Evolutionary conservation across 2,329 filamentous ascomycete genomes (phyloP), one percentile per base, ranked within the genome.

Genomic region (Nothopassalora personata): DNA sequence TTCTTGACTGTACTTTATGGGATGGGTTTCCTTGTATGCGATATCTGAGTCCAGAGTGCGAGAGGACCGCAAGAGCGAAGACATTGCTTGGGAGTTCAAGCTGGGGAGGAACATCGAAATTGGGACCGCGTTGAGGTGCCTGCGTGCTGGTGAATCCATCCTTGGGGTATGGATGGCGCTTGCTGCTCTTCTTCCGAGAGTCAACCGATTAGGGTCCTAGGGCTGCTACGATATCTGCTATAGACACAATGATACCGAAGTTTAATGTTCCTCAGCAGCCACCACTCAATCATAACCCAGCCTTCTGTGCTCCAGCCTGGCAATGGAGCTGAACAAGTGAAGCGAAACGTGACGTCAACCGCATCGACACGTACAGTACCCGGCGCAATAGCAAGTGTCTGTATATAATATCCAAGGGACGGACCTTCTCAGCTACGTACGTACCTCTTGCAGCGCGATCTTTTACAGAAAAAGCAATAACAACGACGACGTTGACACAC

Each of bases 31-130:
- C 33, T 33, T 51, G 49, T 51, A 51, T 28, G 49, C 49, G 27
- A 51, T 51, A 51, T 19, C 1, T 11, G 15, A 30, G 11, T 6
- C 9, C 11, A 33, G n/a, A 10, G 27, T 34, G 15, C 30, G 49
- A 30, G 11, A 3, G 18, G 28, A 31, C 27, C 4, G 13, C 19
- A 30, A 10, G 5, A 49, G 28, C 28, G 46, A 19, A 5, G 28
- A 28, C 49, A 51, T 51, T 51, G 49, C 27, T 34, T 34, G 49
- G 49, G 49, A 51, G 49, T 51, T 51, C 30, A 43, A 31, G 49
- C 49, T 51, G 28, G 49, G 28, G 30, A 34, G 13, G 30, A 31
- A 51, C 13, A 51, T 51, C 27, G 49, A 51, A 33, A 51, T 28
- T 18, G 49, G 23, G 30, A 33, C 8, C 28, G 49, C 27, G 30